Base-by-base conservation (phyloP, 2,329 filamentous ascomycete genomes). In the Byssothecium circinans region DNA sequence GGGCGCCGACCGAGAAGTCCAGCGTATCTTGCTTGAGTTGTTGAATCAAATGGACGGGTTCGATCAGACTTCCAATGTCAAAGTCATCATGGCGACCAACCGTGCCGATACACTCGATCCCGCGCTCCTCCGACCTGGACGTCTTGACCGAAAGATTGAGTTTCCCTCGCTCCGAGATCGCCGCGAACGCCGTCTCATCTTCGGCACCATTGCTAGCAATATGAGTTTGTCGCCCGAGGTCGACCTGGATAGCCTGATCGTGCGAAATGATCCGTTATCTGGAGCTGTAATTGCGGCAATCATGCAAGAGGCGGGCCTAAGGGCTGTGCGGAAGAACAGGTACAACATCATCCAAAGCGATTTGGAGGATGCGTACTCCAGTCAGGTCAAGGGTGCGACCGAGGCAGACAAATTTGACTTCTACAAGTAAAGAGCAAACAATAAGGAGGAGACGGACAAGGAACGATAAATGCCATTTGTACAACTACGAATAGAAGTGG, bases 1-100 rank as follows among this genome's bases (percentile, higher is more conserved):
- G 3, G 94, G 94, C 72, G 94, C 94, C 58, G 94, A 99, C 70
- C 85, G 94, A 76, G 94, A 99, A 75, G 94, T 99, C 14, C 94
- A 99, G 78, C 92, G 94, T 81, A 99, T 99, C 67, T 80, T 99
- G 50, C 86, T 99, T 51, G 94, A 99, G 74, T 79, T 99, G 59
- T 86, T 99, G 56, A 99, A 99, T 78, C 94, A 99, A 76, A 99
- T 99, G 94, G 94, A 99, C 71, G 94, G 94, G 57, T 99, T 99
- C 78, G 94, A 99, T 73, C 94, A 99, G 75, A 96, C 91, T 0
- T 89, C 90, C 71, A 99, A 99, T 74, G 94, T 99, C 75, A 99
- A 99, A 79, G 94, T 99, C 71, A 99, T 99, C 77, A 99, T 99
- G 94, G 94, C 94, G 59, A 99, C 94, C 60, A 99, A 99, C 79